These are phyloP conservation scores for Rhizopogon hawkerae DNA, from an alignment of 1,284 basidiomycete genomes.

Conservation along the genomic window DNA sequence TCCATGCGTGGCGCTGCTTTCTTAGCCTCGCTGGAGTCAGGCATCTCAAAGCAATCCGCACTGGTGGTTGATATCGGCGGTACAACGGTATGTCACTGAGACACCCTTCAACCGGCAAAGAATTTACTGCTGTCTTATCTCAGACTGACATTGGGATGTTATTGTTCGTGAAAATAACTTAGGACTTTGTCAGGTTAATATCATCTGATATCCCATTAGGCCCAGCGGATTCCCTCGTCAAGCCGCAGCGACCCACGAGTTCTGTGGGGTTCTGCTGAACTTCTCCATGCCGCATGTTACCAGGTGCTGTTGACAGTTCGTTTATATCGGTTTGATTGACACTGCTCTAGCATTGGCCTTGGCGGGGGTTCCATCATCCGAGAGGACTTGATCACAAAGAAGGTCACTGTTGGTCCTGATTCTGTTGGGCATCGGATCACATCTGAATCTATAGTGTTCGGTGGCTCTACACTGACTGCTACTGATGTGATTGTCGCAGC, in stretches of 20 bases:
- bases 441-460: conserved; percentile 42
- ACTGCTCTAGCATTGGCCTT: conserved; percentile 35
- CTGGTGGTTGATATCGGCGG: conserved; percentile 54
- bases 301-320: conserved; percentile 20
- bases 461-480: conserved; percentile 42
- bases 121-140: conserved; percentile 12
- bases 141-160: conserved; percentile 31
- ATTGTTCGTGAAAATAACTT: conserved; percentile 18
- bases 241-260: conserved; percentile 39
- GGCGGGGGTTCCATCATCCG: conserved; percentile 47
- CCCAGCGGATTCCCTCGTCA: conserved; percentile 40
- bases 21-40: conserved; percentile 34
- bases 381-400: conserved; percentile 22
- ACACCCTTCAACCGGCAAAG: conserved; percentile 11
- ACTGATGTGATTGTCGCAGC: conserved; percentile 49
- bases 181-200: background rate
- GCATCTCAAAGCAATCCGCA: conserved; percentile 32
- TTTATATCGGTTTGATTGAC: conserved; percentile 4
- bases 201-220: conserved; percentile 17
- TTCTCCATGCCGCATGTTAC: conserved; percentile 34
- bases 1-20: conserved; percentile 59
- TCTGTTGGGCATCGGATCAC: conserved; percentile 50
- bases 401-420: conserved; percentile 46
- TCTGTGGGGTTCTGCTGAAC: conserved; percentile 26
- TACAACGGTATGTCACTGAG: conserved; percentile 34